Evolutionary conservation across 2,329 filamentous ascomycete species (phyloP), one percentile per base, ranked within the genome.

Genomic region (Diplodia mutila): DNA sequence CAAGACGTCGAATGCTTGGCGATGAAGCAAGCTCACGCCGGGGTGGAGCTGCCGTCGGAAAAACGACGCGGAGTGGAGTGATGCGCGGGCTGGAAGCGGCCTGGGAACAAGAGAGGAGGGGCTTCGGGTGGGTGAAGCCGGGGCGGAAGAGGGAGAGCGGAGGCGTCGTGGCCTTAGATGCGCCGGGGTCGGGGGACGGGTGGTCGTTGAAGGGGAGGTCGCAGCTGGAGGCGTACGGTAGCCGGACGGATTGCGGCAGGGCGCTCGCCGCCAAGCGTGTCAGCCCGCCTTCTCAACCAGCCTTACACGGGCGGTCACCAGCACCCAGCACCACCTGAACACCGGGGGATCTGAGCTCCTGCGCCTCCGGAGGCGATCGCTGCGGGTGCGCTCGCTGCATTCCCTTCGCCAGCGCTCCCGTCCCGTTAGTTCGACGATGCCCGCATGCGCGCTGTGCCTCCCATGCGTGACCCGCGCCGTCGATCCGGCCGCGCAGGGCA

Each of bases 1-100:
- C 75, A 77, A 77, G 73, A 74, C 72, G 76, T 74, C 71, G 70
- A 74, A 72, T 74, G 74, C 72, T 71, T 68, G 72, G 71, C 73
- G 66, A 70, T 55, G 69, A 71, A 71, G 59, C 42, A 46, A 63
- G 70, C 69, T 73, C 72, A 73, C 72, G 76, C 75, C 75, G 76
- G 67, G 48, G 49, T 46, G 34, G 61, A 66, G 61, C 61, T 66
- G 51, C 29, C 27, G 67, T 63, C 57, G 57, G 64, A 57, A 66
- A 66, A 66, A 63, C 48, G 66, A 54, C 66, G 51, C 57, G 57
- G 59, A 11, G 57, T 54, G 27, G 66, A 61, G 57, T 63, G 51
- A 49, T 46, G 49, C 66, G 65, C 57, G 37, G 32, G 54, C 21
- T 46, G 14, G 34, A 42, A 54, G 48, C 18, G 34, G 54, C 46